Percentiles rank a stretch among this genome's conserved stretches.
phyloP scores from a whole-genome alignment of 345 rosid species.

The Corchorus olitorius region DNA sequence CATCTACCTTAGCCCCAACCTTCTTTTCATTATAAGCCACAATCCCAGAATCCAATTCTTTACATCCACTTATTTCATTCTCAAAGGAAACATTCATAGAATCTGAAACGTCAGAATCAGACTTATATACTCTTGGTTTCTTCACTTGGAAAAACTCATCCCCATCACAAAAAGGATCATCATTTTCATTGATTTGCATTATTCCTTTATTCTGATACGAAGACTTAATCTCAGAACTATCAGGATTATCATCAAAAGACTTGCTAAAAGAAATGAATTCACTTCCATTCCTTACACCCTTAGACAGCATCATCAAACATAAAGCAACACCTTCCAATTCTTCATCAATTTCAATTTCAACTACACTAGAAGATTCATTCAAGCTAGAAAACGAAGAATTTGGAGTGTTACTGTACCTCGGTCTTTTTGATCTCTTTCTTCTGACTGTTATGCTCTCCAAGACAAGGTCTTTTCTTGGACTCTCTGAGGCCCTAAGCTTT shows the following conservation, averaged over 20 bases:
- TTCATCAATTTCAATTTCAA: constrained; percentile 36
- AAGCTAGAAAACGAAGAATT: constrained; percentile 47
- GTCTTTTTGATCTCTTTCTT: constrained; percentile 54
- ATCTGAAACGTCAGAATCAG: constrained; percentile 27
- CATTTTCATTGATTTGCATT: constrained; percentile 5
- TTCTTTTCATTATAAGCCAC: constrained; percentile 18
- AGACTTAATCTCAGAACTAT: constrained; percentile 21
- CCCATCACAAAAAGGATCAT: neutral
- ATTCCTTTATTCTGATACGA: constrained; percentile 8
- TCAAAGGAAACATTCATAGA: constrained; percentile 22
- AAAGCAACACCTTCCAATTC: constrained; percentile 51
- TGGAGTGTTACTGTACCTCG: constrained; percentile 45
- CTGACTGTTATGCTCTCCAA: constrained; percentile 28
- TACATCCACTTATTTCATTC: constrained; percentile 27
- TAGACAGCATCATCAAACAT: constrained; percentile 61
- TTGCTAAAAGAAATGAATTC: constrained; percentile 27
- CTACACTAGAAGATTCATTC: constrained; percentile 41
- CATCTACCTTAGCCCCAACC: constrained; percentile 22
- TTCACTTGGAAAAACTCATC: constrained; percentile 24
- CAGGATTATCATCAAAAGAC: constrained; percentile 28
- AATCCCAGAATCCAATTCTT: constrained; percentile 23
- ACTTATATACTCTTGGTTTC: constrained; percentile 26
- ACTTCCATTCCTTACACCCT: constrained; percentile 30
- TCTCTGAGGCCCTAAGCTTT: constrained; percentile 12
- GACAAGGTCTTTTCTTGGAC: constrained; percentile 22